Evolutionary conservation across 352 stramenopile genomes (phyloP).

Genomic region (Discostella stelligera): DNA sequence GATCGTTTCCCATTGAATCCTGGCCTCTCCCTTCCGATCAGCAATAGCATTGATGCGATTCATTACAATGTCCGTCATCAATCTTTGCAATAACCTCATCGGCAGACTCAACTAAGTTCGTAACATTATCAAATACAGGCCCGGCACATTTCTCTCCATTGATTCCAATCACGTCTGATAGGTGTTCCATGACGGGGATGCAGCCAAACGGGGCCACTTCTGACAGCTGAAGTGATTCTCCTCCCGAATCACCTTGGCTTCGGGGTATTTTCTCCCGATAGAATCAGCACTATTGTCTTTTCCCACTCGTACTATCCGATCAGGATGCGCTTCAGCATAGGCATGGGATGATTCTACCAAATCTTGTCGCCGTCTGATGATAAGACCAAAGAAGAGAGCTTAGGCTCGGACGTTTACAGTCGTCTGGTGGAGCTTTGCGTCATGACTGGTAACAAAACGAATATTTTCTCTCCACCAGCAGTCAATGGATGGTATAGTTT

Average conservation of each 20-base stretch:
- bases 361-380: background rate
- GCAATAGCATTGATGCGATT: background rate
- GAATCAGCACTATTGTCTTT: background rate
- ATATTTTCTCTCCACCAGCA: conserved; percentile 16
- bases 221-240: conserved; percentile 16
- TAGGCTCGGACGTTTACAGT: conserved; percentile 10
- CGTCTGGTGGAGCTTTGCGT: conserved; percentile 11
- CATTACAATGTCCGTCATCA: conserved; percentile 9
- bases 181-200: conserved; percentile 16
- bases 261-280: background rate
- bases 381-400: conserved; percentile 5
- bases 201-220: conserved; percentile 22
- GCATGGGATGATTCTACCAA: background rate
- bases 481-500: conserved; percentile 1
- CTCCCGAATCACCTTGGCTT: conserved; percentile 20
- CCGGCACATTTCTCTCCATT: conserved; percentile 1
- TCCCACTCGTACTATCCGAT: conserved; percentile 1
- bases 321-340: background rate
- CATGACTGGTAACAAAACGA: conserved; percentile 18
- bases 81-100: conserved; percentile 11
- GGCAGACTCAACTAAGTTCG: background rate
- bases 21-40: conserved; percentile 14
- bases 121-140: conserved; percentile 1
- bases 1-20: conserved; percentile 22
- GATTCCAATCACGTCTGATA: conserved; percentile 12